phyloP scores from a whole-genome alignment of 1,284 basidiomycete species.

The Cystobasidiaceae sp. region DNA sequence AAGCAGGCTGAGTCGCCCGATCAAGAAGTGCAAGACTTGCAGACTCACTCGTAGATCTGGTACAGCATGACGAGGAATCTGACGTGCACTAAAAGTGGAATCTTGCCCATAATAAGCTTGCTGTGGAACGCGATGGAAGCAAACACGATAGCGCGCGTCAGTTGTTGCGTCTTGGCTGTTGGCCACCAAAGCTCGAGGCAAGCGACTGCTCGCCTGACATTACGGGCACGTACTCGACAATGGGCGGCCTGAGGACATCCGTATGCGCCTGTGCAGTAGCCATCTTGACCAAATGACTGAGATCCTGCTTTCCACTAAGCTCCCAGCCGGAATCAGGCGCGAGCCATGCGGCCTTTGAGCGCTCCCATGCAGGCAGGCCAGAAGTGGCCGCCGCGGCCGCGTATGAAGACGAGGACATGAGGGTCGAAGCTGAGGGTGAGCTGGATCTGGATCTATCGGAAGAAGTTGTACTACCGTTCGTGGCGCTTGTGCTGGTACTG shows the following conservation, averaged over 20 bases:
- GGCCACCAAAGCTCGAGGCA: no score
- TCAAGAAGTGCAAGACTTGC: not conserved
- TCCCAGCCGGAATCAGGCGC: constrained; percentile 12
- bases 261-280: constrained; percentile 30
- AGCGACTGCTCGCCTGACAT: not conserved
- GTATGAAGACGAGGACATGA: not conserved
- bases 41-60: constrained; percentile 67
- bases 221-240: constrained; percentile 20
- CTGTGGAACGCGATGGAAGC: not conserved
- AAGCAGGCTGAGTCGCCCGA: not conserved
- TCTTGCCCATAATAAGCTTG: constrained; percentile 28
- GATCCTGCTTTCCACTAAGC: constrained; percentile 4
- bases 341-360: constrained; percentile 4
- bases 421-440: not conserved
- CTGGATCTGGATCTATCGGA: no score
- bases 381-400: not conserved
- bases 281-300: constrained; percentile 16
- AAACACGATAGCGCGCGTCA: not conserved
- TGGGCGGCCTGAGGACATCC: constrained; percentile 21
- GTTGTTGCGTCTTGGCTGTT: no score
- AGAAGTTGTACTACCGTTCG: no score
- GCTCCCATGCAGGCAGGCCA: not conserved
- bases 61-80: constrained; percentile 69
- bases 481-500: no score
- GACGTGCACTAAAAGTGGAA: constrained; percentile 42